phyloP scores from a whole-genome alignment of 345 rosid species.

The Camelina sativa region DNA sequence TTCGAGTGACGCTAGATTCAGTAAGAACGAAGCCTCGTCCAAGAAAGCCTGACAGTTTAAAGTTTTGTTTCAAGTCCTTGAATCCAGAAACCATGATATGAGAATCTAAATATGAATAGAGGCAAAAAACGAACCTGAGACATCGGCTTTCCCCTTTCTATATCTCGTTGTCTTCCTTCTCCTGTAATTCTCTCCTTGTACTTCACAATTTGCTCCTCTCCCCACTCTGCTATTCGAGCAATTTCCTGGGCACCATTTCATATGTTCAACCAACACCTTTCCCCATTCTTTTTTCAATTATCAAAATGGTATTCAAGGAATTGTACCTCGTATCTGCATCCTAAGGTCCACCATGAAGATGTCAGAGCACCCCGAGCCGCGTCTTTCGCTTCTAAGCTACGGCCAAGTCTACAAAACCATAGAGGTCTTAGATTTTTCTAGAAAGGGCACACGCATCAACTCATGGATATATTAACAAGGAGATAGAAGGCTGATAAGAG shows the following conservation, averaged over 20 bases:
- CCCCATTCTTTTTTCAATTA: background rate
- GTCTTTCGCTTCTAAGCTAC: slow-evolving; percentile 75
- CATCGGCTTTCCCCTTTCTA: slow-evolving; percentile 73
- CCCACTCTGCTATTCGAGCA: slow-evolving; percentile 77
- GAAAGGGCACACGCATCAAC: background rate
- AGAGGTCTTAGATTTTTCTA: slow-evolving; percentile 34
- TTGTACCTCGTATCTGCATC: slow-evolving; percentile 72
- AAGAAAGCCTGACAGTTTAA: slow-evolving; percentile 56
- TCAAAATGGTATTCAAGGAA: background rate
- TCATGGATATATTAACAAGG: background rate
- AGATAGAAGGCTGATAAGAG: slow-evolving; percentile 15
- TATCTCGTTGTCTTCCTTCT: slow-evolving; percentile 68
- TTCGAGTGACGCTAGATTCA: slow-evolving; percentile 84
- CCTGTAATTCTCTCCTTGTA: slow-evolving; percentile 69
- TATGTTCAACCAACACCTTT: slow-evolving; percentile 15
- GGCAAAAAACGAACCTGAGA: slow-evolving; percentile 57
- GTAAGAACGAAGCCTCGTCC: slow-evolving; percentile 75
- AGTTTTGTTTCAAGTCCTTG: slow-evolving; percentile 22
- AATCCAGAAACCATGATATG: slow-evolving; percentile 21
- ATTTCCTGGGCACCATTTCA: slow-evolving; percentile 52
- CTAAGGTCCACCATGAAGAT: slow-evolving; percentile 98
- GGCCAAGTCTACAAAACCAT: slow-evolving; percentile 63
- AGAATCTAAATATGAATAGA: slow-evolving; percentile 4
- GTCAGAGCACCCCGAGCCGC: slow-evolving; percentile 91
- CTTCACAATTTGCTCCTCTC: slow-evolving; percentile 77